These are phyloP conservation scores for Debaryomycetaceae sp. DNA, from an alignment of 1,139 yeast genomes.

Conservation along the genomic window DNA sequence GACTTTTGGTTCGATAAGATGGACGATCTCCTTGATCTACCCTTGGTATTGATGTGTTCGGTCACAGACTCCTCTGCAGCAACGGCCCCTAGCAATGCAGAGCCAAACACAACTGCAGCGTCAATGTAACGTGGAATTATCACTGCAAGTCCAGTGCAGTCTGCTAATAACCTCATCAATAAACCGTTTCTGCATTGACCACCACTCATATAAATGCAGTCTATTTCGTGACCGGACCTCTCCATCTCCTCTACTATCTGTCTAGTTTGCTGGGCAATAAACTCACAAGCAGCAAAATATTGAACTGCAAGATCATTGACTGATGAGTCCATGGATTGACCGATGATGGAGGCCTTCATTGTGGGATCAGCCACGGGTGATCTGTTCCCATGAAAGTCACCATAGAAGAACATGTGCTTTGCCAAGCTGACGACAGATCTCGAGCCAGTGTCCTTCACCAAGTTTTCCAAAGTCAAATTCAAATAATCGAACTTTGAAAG, in stretches of 20 bases:
- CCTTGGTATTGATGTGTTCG: conserved; percentile 31
- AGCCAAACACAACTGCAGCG: conserved; percentile 94
- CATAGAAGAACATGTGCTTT: conserved; percentile 84
- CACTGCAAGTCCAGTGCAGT: conserved; percentile 89
- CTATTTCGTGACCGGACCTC: conserved; percentile 70
- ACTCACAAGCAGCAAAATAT: conserved; percentile 92
- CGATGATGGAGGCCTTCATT: conserved; percentile 92
- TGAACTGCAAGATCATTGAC: conserved; percentile 79
- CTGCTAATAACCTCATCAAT: conserved; percentile 84
- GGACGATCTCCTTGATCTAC: conserved; percentile 39
- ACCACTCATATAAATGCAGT: conserved; percentile 84
- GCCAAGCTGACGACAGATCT: conserved; percentile 80
- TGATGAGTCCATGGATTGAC: conserved; percentile 87
- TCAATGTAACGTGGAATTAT: conserved; percentile 92
- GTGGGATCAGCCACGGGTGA: conserved; percentile 93
- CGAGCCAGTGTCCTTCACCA: conserved; percentile 52
- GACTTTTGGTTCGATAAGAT: conserved; percentile 31
- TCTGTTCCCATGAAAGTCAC: conserved; percentile 95
- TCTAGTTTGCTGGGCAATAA: conserved; percentile 95
- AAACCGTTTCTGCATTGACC: conserved; percentile 94
- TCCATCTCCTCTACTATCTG: conserved; percentile 89
- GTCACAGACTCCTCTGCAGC: conserved; percentile 66
- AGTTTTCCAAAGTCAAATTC: conserved; percentile 66
- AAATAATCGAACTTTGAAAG: conserved; percentile 79
- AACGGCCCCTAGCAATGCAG: conserved; percentile 91